A percentile compares a stretch with the other conserved stretches of the same genome.
These are phyloP conservation scores for Avena insularis DNA, from an alignment of 176 grass and related monocot species.

Conservation along the genomic window DNA sequence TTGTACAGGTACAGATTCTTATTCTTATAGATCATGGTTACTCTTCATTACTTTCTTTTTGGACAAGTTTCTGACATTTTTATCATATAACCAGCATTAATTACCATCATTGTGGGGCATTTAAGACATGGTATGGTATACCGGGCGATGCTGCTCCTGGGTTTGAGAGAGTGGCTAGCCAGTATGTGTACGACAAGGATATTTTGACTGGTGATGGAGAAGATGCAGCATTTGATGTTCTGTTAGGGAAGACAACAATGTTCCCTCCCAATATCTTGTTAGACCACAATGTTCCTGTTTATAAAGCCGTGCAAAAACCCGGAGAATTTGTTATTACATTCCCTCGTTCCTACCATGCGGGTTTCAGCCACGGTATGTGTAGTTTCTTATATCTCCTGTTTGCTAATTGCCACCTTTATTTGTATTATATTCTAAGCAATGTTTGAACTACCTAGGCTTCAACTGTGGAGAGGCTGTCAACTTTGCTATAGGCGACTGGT, in stretches of 20 bases:
- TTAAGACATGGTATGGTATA: slow-evolving; percentile 98
- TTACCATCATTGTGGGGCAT: slow-evolving; percentile 98
- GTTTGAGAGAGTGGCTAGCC: slow-evolving; percentile 80
- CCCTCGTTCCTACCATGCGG: slow-evolving; percentile 87
- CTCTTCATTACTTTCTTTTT: not conserved
- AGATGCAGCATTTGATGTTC: slow-evolving; percentile 94
- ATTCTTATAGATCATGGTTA: not conserved
- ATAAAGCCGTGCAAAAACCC: slow-evolving; percentile 92
- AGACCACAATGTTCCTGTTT: slow-evolving; percentile 83
- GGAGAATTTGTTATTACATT: slow-evolving; percentile 98
- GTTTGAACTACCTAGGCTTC: slow-evolving; percentile 65
- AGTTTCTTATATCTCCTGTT: slow-evolving; percentile 15
- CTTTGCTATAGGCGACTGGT: slow-evolving; percentile 80
- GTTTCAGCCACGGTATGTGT: slow-evolving; percentile 94
- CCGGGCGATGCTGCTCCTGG: slow-evolving; percentile 84
- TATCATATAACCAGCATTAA: slow-evolving; percentile 71
- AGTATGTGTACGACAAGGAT: slow-evolving; percentile 81
- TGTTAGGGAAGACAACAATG: slow-evolving; percentile 96
- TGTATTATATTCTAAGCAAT: slow-evolving; percentile 26
- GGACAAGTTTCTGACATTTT: slow-evolving; percentile 30
- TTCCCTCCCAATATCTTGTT: slow-evolving; percentile 90
- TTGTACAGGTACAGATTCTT: slow-evolving; percentile 74
- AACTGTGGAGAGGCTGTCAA: slow-evolving; percentile 92
- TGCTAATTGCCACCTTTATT: slow-evolving; percentile 9
- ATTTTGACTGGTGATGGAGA: slow-evolving; percentile 80